Base-by-base conservation (phyloP, 805 yeast genomes). In the Metschnikowia chrysomelidarum region DNA sequence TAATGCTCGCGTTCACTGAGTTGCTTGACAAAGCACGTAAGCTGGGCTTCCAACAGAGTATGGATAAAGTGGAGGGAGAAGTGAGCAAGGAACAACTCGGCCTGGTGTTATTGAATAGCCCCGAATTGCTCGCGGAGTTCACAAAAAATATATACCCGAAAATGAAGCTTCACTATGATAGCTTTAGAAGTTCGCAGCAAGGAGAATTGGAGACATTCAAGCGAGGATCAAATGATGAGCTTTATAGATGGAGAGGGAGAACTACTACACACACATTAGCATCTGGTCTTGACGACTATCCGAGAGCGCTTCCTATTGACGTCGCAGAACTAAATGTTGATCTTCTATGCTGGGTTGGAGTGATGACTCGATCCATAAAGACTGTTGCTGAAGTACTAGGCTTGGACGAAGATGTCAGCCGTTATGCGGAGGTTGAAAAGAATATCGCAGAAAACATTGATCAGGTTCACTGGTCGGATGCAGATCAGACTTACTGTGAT, bases 231-330 rank as follows among this genome's bases (percentile, higher is more conserved):
- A 53, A 50, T 34, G 53, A 57, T 6, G 96, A 88, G 55, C 84
- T 80, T 0, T 93, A 83, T 57, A 71, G 95, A 56, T 93, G 98
- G 98, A 75, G 87, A 40, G 98, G 98, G 4, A 77, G 98, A 47
- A 85, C 96, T 0, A 65, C 70, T 14, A 75, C 80, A 3, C 96
- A 87, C 51, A 85, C 95, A 56, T 68, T 91, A 34, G 93, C 98
- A 7, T 82, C 94, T 59, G 98, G 98, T 0, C 58, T 93, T 23
- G 98, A 93, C 59, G 98, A 93, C 55, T 93, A 89, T 53, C 98
- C 98, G 22, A 75, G 98, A 43, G 82, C 88, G 1, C 64, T 67
- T 18, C 76, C 75, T 5, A 91, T 94, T 2, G 96, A 87, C 57
- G 71, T 80, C 25, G 94, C 94, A 1, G 98, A 93, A 60, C 67